These are phyloP conservation scores for Solanum peruvianum DNA, from an alignment of 257 asterid species.

Conservation along the genomic window DNA sequence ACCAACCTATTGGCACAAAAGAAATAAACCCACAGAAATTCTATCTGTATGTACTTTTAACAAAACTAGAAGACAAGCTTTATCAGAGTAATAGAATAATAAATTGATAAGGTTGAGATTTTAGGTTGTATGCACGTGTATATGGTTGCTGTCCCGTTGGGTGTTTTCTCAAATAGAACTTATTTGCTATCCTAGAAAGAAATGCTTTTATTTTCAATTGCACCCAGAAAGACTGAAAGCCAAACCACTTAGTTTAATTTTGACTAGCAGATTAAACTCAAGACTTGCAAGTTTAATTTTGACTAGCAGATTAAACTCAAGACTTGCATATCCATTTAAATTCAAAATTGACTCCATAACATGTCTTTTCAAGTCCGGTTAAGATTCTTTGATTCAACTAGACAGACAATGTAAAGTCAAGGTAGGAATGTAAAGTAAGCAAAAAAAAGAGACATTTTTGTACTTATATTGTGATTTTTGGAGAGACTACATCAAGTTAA, in stretches of 20 bases:
- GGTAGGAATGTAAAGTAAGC: not conserved
- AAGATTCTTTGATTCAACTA: not conserved
- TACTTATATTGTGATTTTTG: not conserved
- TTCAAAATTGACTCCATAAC: not conserved
- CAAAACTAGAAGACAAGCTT: not conserved
- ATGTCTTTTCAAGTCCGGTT: not conserved
- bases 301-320: not conserved
- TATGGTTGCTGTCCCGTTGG: not conserved
- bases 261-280: not conserved
- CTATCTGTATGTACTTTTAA: not conserved
- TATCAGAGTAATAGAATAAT: not conserved
- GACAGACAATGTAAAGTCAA: not conserved
- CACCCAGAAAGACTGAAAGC: not conserved
- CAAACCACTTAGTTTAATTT: not conserved
- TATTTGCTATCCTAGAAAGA: not conserved
- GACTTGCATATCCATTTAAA: not conserved
- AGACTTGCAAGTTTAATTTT: not conserved
- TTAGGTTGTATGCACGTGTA: not conserved
- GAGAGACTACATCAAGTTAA: not conserved
- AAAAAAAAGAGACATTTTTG: not conserved
- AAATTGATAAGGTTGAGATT: not conserved
- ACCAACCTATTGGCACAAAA: constrained; percentile 54
- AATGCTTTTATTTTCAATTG: not conserved
- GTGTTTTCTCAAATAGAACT: not conserved
- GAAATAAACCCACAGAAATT: not conserved